phyloP scores from a whole-genome alignment of 192 early-diverging fungal species.

The Haplosporangium gracile region DNA sequence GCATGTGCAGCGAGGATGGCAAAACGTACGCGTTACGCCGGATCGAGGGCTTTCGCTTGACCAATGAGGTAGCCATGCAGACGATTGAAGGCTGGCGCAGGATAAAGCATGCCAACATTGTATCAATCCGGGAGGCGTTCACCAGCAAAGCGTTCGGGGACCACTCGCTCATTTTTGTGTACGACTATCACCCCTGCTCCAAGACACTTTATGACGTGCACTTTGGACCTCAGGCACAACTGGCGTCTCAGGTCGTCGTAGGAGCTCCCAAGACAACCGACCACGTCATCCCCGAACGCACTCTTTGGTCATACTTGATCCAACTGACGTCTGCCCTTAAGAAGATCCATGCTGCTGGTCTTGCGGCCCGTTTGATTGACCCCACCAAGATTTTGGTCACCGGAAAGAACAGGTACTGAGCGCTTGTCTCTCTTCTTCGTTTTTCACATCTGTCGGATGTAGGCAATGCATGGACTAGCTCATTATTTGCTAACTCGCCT shows the following conservation, averaged over 20 bases:
- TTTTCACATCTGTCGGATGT: neutral
- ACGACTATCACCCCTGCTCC: slow-evolving; percentile 92
- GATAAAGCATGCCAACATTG: slow-evolving; percentile 86
- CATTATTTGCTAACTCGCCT: neutral
- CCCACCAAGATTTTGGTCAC: slow-evolving; percentile 89
- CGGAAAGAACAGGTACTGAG: slow-evolving; percentile 80
- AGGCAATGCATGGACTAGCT: neutral
- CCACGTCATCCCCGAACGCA: slow-evolving; percentile 71
- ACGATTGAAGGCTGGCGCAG: slow-evolving; percentile 89
- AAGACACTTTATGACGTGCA: slow-evolving; percentile 78
- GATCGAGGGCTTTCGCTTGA: slow-evolving; percentile 82
- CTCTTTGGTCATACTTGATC: slow-evolving; percentile 85
- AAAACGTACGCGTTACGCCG: slow-evolving; percentile 87
- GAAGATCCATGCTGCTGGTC: slow-evolving; percentile 83
- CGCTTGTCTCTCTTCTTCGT: neutral
- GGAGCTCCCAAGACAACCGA: slow-evolving; percentile 50
- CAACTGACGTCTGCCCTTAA: slow-evolving; percentile 86
- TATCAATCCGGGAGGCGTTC: slow-evolving; percentile 93
- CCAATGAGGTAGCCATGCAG: slow-evolving; percentile 85
- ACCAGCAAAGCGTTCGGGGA: slow-evolving; percentile 97
- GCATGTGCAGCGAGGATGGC: slow-evolving; percentile 86
- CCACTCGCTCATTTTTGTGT: slow-evolving; percentile 95
- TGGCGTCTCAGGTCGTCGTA: slow-evolving; percentile 48
- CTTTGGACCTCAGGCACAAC: slow-evolving; percentile 70
- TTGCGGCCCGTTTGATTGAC: slow-evolving; percentile 85